Conservation (phyloP, 2,329 filamentous ascomycete genomes). For the Lachnellula occidentalis region DNA sequence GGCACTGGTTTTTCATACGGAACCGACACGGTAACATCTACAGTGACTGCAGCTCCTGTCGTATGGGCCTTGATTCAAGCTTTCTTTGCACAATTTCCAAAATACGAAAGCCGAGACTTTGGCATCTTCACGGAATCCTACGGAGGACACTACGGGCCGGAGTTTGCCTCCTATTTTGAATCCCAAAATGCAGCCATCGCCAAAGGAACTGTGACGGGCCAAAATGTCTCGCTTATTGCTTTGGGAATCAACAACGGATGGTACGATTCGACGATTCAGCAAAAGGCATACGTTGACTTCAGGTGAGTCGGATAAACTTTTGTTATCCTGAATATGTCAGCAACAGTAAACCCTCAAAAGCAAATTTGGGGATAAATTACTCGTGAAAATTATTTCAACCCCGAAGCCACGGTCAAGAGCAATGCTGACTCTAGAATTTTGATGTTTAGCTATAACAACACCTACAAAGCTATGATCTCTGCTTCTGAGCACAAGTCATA, state of each 20-base stretch:
- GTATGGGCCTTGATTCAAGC: constrained; percentile 51
- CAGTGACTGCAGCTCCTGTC: constrained; percentile 38
- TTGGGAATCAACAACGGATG: constrained; percentile 31
- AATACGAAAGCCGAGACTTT: constrained; percentile 51
- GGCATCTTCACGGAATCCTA: constrained; percentile 46
- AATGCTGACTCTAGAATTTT: too few relatives aligned
- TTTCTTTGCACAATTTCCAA: constrained; percentile 57
- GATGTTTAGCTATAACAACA: constrained; percentile 8
- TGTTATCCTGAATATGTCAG: too few relatives aligned
- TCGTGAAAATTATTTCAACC: too few relatives aligned
- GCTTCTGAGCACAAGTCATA: constrained; percentile 8
- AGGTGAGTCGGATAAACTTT: too few relatives aligned
- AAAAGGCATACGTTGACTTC: constrained; percentile 16
- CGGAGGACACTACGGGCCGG: constrained; percentile 51
- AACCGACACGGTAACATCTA: constrained; percentile 37
- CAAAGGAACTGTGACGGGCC: constrained; percentile 31
- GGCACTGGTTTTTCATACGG: constrained; percentile 37
- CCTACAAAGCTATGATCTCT: constrained; percentile 36
- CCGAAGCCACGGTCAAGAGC: too few relatives aligned
- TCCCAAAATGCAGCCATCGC: constrained; percentile 47
- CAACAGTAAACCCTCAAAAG: too few relatives aligned
- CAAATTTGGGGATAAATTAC: too few relatives aligned
- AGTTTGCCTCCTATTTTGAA: constrained; percentile 48
- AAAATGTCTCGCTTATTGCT: constrained; percentile 27
- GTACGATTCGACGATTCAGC: constrained; percentile 51